Evolutionary conservation across 805 yeast species (phyloP).

Genomic region (Candida ficus): DNA sequence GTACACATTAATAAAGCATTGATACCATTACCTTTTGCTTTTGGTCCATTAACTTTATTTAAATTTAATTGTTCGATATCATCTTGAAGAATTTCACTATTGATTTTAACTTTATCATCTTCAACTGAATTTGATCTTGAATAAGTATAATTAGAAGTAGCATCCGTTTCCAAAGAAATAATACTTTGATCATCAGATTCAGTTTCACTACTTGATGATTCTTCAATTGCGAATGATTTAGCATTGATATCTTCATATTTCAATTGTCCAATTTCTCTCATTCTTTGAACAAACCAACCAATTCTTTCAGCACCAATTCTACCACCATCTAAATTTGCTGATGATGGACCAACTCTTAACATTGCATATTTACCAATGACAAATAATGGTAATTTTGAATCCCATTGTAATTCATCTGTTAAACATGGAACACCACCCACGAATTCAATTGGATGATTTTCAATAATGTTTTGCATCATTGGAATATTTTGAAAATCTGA

Average conservation of each 20-base stretch:
- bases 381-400: background rate
- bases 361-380: background rate
- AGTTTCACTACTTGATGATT: background rate
- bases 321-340: background rate
- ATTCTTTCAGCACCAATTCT: background rate
- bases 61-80: background rate
- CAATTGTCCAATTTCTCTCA: background rate
- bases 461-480: background rate
- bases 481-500: background rate
- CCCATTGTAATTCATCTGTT: background rate
- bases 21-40: background rate
- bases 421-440: background rate
- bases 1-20: background rate
- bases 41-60: background rate
- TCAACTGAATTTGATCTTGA: background rate
- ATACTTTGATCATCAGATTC: background rate
- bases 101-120: background rate
- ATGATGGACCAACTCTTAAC: background rate
- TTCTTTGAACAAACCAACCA: background rate
- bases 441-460: background rate
- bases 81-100: background rate
- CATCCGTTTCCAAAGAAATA: background rate
- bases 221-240: background rate
- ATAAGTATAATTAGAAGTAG: background rate
- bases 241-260: background rate